Evolutionary conservation across 2,329 filamentous ascomycete genomes (phyloP), one percentile per base, ranked within the genome.

Genomic region (Orbilia ellipsospora): DNA sequence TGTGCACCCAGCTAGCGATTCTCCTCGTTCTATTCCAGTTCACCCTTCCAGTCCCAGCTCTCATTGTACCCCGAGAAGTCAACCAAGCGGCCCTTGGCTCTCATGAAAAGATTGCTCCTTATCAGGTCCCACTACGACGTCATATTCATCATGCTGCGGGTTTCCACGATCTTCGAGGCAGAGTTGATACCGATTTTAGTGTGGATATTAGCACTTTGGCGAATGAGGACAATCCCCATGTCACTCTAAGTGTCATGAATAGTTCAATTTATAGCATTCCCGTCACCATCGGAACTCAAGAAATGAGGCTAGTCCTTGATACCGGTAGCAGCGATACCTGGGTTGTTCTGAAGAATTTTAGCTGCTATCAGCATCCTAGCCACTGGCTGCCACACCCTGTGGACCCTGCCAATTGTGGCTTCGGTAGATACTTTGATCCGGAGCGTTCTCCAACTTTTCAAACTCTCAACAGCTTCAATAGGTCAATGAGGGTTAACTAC

Each of bases 321-420:
- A 69, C 72, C 0, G 72, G 72, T 7, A 75, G 72, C 18, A 75
- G 72, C 23, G 72, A 75, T 44, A 75, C 64, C 10, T 75, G 72
- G 72, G 59, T 68, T 16, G 18, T 64, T 36, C 1, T 44, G 6
- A 31, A 56, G 3, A 20, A 52, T 16, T 75, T 44, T 16, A 54
- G 12, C 5, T 75, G 70, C 26, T 4, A 45, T 36, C 40, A 45
- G 1, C n/a, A 26, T 16, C 20, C n/a, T 10, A 20, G 31, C 10
- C 8, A 10, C 15, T 42, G 31, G 16, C 31, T 5, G 15, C 23
- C 23, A 15, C 15, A 18, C 2, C 16, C 5, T n/a, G 48, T 40
- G 13, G 28, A 57, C 10, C 16, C n/a, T 36, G 16, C 0, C 12
- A 26, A 56, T 18, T 75, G 72, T 26, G 44, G 0, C 4, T 68